Base-by-base conservation (phyloP, 805 yeast species). In the Candida koratica region DNA sequence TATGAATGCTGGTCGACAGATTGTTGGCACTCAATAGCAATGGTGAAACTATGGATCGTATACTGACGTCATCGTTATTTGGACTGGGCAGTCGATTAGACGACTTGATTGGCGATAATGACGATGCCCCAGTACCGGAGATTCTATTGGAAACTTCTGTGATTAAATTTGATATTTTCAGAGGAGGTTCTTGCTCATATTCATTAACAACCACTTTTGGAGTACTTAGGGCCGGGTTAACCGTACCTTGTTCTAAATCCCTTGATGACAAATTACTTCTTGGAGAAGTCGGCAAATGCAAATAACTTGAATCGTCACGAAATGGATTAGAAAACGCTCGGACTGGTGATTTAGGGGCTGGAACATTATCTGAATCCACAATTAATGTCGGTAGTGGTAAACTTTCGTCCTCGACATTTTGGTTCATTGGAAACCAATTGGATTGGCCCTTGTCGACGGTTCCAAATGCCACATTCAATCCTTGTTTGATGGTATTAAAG, bases 391-490 rank as follows among this genome's bases (percentile, higher is more conserved):
- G 41, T 36, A 47, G 15, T 37, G 26, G 19, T 10, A 6, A 17
- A 4, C 15, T 12, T 32, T 15, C 13, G 11, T 29, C 17, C 9
- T 14, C 17, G 17, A 25, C 28, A 4, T 18, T 13, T 15, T 34
- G 3, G 15, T 27, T 14, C 35, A 36, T 31, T 7, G 67, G 67
- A 25, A 61, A 52, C 67, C 67, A 61, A 27, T 55, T 49, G 9
- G 56, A 48, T 6, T 34, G 48, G 5, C 45, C 40, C 5, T 45
- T 45, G 10, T 45, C 34, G 3, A 23, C 32, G 7, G 52, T 44
- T 5, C 68, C 68, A n/a, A 62, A 47, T 4, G 68, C 69, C 38
- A 56, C 53, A 20, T 48, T 49, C 8, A 62, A 43, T 1, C 67
- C 66, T 38, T 60, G 60, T 32, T 48, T 49, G 19, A 62, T 43